phyloP scores from a whole-genome alignment of 1,139 yeast genomes.

The Saccharomyces hybrid region DNA sequence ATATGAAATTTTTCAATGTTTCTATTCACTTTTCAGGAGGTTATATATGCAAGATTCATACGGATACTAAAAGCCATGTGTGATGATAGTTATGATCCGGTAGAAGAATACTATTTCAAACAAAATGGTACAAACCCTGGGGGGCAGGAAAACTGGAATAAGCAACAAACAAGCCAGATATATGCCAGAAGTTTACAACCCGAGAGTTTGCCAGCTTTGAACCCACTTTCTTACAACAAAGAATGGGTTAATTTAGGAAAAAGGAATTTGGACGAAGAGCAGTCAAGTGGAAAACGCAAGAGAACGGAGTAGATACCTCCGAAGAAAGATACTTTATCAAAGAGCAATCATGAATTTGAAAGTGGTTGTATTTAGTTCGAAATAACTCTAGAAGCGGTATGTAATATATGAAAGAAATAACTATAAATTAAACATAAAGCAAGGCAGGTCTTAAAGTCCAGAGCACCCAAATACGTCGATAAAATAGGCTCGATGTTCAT shows the following conservation, averaged over 20 bases:
- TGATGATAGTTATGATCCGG: conserved; percentile 1
- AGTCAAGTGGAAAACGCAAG: not conserved
- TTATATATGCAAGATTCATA: not conserved
- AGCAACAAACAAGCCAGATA: not conserved
- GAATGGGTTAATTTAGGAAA: not conserved
- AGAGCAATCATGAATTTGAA: not conserved
- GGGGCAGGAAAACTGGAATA: not conserved
- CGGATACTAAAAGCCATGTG: not conserved
- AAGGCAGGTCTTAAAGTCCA: conserved; percentile 13
- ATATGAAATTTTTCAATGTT: not conserved
- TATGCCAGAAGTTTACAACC: conserved; percentile 5
- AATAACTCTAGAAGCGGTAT: not conserved
- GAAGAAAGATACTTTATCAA: not conserved
- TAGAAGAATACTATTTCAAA: conserved; percentile 2
- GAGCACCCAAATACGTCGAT: conserved; percentile 23
- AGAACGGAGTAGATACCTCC: not conserved
- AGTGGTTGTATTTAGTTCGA: not conserved
- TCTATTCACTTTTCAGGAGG: not conserved
- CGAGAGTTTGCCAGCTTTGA: conserved; percentile 1
- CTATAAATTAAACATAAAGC: not conserved
- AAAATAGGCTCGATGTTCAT: conserved; percentile 29
- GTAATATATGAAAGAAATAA: not conserved
- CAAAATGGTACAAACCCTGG: not conserved
- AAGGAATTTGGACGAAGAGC: not conserved
- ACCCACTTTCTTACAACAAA: conserved; percentile 1